These are phyloP conservation scores for Myxozyma melibiosi DNA, from an alignment of 805 yeast species.

Conservation along the genomic window DNA sequence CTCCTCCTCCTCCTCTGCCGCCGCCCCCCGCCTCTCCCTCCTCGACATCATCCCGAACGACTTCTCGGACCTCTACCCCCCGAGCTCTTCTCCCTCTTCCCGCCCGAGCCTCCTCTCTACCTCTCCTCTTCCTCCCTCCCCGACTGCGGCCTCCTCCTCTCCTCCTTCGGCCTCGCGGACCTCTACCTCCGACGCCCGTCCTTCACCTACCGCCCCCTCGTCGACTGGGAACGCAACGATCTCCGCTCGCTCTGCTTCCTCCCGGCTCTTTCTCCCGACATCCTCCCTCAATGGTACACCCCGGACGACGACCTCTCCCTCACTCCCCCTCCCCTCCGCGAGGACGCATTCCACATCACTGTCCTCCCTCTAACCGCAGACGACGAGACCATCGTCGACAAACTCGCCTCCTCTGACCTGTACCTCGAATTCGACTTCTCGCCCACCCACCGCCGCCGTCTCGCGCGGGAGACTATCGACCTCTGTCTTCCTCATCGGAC, in stretches of 20 bases:
- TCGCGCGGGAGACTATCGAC: slow-evolving; percentile 63
- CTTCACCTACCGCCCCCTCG: slow-evolving; percentile 62
- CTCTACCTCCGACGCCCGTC: slow-evolving; percentile 51
- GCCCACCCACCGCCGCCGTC: slow-evolving; percentile 54
- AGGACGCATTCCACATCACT: slow-evolving; percentile 51
- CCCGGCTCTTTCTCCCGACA: slow-evolving; percentile 49
- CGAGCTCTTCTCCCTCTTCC: slow-evolving; percentile 19
- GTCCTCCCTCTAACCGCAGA: slow-evolving; percentile 56
- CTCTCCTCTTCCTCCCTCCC: not conserved
- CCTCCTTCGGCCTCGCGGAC: slow-evolving; percentile 20
- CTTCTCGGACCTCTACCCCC: slow-evolving; percentile 26
- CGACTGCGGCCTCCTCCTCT: slow-evolving; percentile 6
- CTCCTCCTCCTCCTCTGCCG: not conserved
- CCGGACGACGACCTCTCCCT: slow-evolving; percentile 38
- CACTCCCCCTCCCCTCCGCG: slow-evolving; percentile 40
- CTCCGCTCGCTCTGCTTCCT: slow-evolving; percentile 64
- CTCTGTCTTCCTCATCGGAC: slow-evolving; percentile 46
- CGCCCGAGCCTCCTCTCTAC: slow-evolving; percentile 12
- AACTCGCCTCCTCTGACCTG: slow-evolving; percentile 61
- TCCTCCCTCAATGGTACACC: slow-evolving; percentile 56
- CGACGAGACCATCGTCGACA: slow-evolving; percentile 52
- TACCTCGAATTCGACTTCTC: slow-evolving; percentile 66
- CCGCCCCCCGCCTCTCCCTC: slow-evolving; percentile 9
- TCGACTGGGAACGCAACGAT: slow-evolving; percentile 75
- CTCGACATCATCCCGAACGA: slow-evolving; percentile 8